phyloP scores from a whole-genome alignment of 345 rosid species.

The Melaleuca alternifolia region DNA sequence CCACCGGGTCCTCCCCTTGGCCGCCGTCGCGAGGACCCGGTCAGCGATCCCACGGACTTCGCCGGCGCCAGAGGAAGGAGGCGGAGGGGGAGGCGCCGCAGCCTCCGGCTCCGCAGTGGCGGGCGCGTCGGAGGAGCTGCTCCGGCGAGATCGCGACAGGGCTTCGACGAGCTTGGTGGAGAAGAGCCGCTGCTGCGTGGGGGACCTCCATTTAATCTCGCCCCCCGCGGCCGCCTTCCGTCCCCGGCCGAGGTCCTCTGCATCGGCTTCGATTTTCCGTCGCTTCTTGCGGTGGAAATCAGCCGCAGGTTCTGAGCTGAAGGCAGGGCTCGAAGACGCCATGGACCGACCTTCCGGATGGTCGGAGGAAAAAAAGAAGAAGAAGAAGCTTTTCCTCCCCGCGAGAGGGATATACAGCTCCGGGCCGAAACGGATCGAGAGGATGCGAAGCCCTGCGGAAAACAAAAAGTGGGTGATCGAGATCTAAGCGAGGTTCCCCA shows the following conservation, averaged over 20 bases:
- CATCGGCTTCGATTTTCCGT: neutral
- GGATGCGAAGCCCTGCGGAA: neutral
- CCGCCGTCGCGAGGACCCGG: constrained; percentile 54
- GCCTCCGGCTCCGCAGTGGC: neutral
- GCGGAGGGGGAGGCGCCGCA: neutral
- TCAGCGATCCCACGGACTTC: constrained; percentile 35
- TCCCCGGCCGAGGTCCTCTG: neutral
- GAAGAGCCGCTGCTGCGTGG: constrained; percentile 53
- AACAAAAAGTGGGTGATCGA: neutral
- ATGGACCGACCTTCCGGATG: neutral
- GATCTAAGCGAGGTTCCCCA: neutral
- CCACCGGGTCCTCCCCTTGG: constrained; percentile 52
- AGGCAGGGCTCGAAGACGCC: neutral
- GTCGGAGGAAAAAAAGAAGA: too few relatives aligned
- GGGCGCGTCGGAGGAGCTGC: neutral
- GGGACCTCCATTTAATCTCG: constrained; percentile 38
- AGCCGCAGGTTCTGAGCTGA: neutral
- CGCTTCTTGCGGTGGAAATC: neutral
- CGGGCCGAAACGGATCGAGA: neutral
- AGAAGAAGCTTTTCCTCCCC: neutral
- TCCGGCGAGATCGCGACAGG: constrained; percentile 29
- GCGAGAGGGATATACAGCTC: neutral
- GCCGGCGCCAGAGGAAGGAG: neutral
- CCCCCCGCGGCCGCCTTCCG: neutral
- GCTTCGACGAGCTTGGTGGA: constrained; percentile 55